Base-by-base conservation (phyloP, 805 yeast genomes). In the Pichia paraexigua region DNA sequence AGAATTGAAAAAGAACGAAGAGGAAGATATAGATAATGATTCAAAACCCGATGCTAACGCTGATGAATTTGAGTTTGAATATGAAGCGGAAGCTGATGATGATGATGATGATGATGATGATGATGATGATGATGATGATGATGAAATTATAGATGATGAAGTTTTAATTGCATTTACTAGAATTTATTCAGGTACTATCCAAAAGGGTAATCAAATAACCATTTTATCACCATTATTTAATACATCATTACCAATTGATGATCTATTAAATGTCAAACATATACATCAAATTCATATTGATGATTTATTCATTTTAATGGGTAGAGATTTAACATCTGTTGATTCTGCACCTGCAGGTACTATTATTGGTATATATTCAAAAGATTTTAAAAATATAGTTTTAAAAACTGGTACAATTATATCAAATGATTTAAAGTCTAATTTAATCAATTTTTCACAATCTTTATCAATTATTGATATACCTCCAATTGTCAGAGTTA, bases 401-500 rank as follows among this genome's bases (percentile, higher is more conserved):
- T 67, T 92, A 58, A 94, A 94, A 64, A 87, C 83, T 62, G 99
- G 96, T 47, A 91, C 99, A 0, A 65, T 89, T 47, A 73, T 87
- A 7, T 43, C 41, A 6, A 20, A 39, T 6, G 46, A 43, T 11
- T 21, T 18, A n/a, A 8, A 18, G 17, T 49, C 53, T 27, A 77
- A 75, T 2, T 64, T 76, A 2, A 70, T 76, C 6, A 91, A 90
- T 41, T 82, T 82, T n/a, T 85, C 85, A 58, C 71, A 84, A 47
- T 96, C 96, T 0, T 85, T 88, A 57, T 73, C 89, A 20, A 85
- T 82, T 50, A 68, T 82, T 49, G 78, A 85, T 17, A 79, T 86
- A n/a, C 87, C 89, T 32, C 99, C 99, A 1, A 92, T 94, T 63
- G 88, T 94, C 58, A 81, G 90, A 57, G 96, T 94, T 32, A 97